Evolutionary conservation across 495 filamentous ascomycete species (phyloP), one percentile per base, ranked within the genome.

Genomic region (Penicillium ucsense): DNA sequence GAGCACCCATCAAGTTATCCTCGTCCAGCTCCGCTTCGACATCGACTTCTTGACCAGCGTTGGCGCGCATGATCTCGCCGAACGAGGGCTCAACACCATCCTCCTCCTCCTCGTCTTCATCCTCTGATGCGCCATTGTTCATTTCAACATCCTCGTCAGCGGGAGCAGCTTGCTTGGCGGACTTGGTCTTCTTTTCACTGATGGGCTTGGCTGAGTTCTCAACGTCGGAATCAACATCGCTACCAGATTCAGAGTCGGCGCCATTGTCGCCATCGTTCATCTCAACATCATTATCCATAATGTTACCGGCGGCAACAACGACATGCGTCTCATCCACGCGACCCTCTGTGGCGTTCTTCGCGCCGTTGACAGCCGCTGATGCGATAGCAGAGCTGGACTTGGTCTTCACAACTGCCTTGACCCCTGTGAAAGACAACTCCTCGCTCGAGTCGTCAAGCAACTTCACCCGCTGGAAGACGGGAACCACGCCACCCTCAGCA

Each of bases 41-140:
- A 47, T 95, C 88, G 57, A 95, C 80, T 43, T 82, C 76, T 41
- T 86, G 81, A 34, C 76, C 67, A 12, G 74, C 70, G 45, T 83
- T 82, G 35, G 82, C 82, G 52, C 82, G 81, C 39, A 94, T 74
- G 38, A 94, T 76, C 53, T 98, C 92, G 45, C 87, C 89, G 60
- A 98, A 94, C 1, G 89, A 85, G 6, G 86, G 88, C 58, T 86
- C 84, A 5, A 70, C 61, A 28, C 77, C 64, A 46, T 70, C 70
- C 20, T 73, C 71, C 9, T 74, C 74, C 43, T 71, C 69, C 12
- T 67, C 66, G 33, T 70, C 62, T 7, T 64, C 68, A n/a, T 67
- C 54, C 34, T 68, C 64, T 4, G 56, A 61, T 2, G 60, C 68
- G 6, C 55, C 65, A 40, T 68, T 70, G 27, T 66, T 48, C 67